Percentiles rank a stretch among this genome's conserved stretches.
These are phyloP conservation scores for Furcasterigmium furcatum DNA, from an alignment of 2,329 filamentous ascomycete genomes.

Conservation along the genomic window DNA sequence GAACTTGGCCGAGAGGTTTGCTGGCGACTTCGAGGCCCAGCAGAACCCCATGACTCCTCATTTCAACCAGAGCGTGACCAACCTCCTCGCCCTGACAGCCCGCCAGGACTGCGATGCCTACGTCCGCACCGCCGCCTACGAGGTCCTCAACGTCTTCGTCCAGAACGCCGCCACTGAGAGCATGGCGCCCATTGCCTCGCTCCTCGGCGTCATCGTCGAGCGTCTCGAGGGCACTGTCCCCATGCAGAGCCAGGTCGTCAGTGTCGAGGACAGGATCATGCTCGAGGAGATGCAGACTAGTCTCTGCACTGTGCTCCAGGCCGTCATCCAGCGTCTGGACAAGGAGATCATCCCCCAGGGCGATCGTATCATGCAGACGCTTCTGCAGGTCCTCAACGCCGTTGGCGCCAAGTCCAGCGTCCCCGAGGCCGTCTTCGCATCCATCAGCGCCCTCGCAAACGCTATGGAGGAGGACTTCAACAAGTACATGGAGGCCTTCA, in stretches of 20 bases:
- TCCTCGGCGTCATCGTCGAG: constrained; percentile 87
- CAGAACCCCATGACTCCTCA: constrained; percentile 85
- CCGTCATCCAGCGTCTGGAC: constrained; percentile 88
- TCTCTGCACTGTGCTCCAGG: constrained; percentile 84
- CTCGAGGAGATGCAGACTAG: constrained; percentile 98
- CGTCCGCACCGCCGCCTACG: constrained; percentile 92
- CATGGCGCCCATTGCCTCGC: constrained; percentile 71
- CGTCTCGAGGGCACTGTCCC: constrained; percentile 86
- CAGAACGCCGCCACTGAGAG: constrained; percentile 87
- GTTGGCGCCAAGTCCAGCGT: constrained; percentile 86
- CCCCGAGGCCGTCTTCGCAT: constrained; percentile 89
- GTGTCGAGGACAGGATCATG: constrained; percentile 92
- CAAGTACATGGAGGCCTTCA: constrained; percentile 97
- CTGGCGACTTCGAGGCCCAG: constrained; percentile 73
- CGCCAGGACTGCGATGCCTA: constrained; percentile 79
- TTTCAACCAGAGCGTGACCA: constrained; percentile 88
- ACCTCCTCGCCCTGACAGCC: constrained; percentile 81
- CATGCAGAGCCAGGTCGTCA: constrained; percentile 90
- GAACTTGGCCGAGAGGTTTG: constrained; percentile 95
- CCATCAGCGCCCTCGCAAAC: constrained; percentile 87
- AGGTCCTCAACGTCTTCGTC: constrained; percentile 93
- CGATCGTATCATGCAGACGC: constrained; percentile 88
- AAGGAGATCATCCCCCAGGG: constrained; percentile 86
- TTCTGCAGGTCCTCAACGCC: constrained; percentile 76
- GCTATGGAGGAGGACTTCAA: constrained; percentile 89